Conservation (phyloP, 2,329 filamentous ascomycete species). For the Erysiphe pulchra region DNA sequence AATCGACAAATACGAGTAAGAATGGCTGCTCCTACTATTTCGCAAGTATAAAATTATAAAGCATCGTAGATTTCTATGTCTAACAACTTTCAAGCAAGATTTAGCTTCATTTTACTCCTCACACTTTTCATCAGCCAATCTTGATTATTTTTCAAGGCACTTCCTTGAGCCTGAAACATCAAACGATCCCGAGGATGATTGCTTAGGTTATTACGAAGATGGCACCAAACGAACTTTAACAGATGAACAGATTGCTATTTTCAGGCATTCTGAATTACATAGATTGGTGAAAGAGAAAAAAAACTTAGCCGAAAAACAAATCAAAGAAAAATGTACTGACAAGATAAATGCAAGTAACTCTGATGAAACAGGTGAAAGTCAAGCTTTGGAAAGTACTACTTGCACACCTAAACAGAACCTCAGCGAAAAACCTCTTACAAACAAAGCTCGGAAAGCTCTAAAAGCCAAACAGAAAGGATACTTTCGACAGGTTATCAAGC, state of each 20-base stretch:
- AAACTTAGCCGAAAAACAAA: slow-evolving; percentile 8
- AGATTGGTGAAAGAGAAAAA: slow-evolving; percentile 30
- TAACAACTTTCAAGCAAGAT: slow-evolving; percentile 6
- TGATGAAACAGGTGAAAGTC: slow-evolving; percentile 4
- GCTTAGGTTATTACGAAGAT: slow-evolving; percentile 62
- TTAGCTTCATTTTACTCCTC: slow-evolving; percentile 9
- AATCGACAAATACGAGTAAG: too few relatives aligned
- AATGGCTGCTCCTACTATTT: background rate
- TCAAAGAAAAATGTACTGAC: background rate
- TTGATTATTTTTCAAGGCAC: slow-evolving; percentile 28
- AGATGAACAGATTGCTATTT: slow-evolving; percentile 74
- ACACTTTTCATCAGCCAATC: slow-evolving; percentile 10
- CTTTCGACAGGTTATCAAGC: slow-evolving; percentile 21
- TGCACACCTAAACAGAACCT: background rate
- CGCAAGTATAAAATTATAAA: background rate
- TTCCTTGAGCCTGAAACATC: slow-evolving; percentile 22
- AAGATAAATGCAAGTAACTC: background rate
- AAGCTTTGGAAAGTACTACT: slow-evolving; percentile 2
- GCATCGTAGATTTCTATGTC: background rate
- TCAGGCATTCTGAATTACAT: slow-evolving; percentile 70
- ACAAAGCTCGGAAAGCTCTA: slow-evolving; percentile 6
- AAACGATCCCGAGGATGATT: slow-evolving; percentile 26
- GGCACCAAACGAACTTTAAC: slow-evolving; percentile 74
- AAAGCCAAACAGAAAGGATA: slow-evolving; percentile 10
- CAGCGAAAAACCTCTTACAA: slow-evolving; percentile 1